Evolutionary conservation across 768 basidiomycete genomes (phyloP), one percentile per base, ranked within the genome.

Genomic region (Pleurotus ostreatus): DNA sequence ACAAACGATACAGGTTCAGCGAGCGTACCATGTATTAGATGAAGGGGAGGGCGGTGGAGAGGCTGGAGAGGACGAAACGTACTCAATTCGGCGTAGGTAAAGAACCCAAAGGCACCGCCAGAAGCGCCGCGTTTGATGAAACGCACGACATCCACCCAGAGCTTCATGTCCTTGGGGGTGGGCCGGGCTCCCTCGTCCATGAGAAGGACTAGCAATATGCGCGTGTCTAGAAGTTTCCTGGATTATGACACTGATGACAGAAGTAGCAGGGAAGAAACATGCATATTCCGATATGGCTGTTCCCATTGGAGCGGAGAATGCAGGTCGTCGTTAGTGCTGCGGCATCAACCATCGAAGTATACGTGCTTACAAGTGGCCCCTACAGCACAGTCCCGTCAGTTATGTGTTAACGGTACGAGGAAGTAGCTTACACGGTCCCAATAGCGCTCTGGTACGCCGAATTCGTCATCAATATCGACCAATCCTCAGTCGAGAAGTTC

Each of bases 81-180:
- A 80, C 79, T 77, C 30, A 81, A 73, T 56, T 82, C 82, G 66
- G 77, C 74, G 61, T 81, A 82, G 5, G 80, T 82, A 69, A 82
- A 83, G 72, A 82, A 82, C 1, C 76, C 72, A 0, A 83, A 66
- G 0, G 78, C 76, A 12, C 78, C 75, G 5, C 75, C 74, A 0
- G 70, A 70, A 1, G 78, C 77, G 48, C 78, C 77, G 16, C 70
- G 69, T 68, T 82, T 82, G 63, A 83, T 60, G 65, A 76, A 82
- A 16, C 77, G 72, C 25, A 81, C 65, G 26, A 73, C 69, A 63
- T 82, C 79, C 25, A 84, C 81, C 81, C 81, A 82, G 11, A 81
- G 70, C 65, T 79, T 78, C 80, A 79, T 81, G 60, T 80, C 79
- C 49, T 75, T 73, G 2, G 73, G 68, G 11, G 66, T 58, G 0